These are phyloP conservation scores for Kodamaea derodonti DNA, from an alignment of 1,139 yeast species.

Conservation along the genomic window DNA sequence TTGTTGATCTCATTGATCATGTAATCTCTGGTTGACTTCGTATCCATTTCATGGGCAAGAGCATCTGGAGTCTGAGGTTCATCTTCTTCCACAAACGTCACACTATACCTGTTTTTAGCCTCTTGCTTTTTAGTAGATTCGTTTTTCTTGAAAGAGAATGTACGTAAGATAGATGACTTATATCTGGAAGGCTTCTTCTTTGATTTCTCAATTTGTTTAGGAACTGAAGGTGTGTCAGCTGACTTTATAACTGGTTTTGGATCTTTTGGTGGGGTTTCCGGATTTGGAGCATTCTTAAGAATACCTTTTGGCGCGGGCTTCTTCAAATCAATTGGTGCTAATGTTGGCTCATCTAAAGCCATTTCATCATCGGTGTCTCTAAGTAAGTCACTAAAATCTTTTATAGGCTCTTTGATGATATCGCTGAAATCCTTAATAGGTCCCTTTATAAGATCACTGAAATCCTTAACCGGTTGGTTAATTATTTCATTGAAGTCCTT, in stretches of 20 bases:
- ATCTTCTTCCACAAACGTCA: constrained; percentile 4
- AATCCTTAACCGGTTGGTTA: background rate
- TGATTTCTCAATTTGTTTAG: no score
- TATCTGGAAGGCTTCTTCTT: background rate
- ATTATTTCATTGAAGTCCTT: background rate
- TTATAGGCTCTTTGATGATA: background rate
- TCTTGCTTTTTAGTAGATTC: background rate
- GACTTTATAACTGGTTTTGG: background rate
- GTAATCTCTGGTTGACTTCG: background rate
- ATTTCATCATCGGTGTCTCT: background rate
- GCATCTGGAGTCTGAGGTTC: constrained; percentile 1
- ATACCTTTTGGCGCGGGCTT: background rate
- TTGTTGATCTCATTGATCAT: background rate
- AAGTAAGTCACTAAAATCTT: background rate
- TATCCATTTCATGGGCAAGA: background rate
- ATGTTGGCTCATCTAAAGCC: background rate
- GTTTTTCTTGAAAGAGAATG: constrained; percentile 4
- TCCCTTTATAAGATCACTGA: background rate
- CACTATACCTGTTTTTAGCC: constrained; percentile 3
- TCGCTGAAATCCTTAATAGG: background rate
- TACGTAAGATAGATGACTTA: background rate
- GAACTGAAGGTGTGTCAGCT: background rate
- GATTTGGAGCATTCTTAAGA: background rate
- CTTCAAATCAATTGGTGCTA: background rate
- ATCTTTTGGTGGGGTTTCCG: background rate